Evolutionary conservation across 768 basidiomycete species (phyloP).

Genomic region (Harrya chromipes): DNA sequence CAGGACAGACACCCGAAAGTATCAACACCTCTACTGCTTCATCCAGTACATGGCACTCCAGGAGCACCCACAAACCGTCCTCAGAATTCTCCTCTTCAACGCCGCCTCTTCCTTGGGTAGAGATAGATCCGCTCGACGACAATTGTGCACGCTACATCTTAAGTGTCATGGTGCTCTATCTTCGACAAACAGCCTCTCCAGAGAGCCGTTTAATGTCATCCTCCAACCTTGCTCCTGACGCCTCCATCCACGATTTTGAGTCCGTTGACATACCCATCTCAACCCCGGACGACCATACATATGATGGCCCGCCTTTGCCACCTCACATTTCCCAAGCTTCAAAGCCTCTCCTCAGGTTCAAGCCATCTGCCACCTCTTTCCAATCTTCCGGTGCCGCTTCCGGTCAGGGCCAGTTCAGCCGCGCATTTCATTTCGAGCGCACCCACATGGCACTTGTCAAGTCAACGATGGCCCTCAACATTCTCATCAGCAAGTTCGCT

Average conservation of each 20-base stretch:
- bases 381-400: conserved; percentile 37
- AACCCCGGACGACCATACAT: conserved; percentile 18
- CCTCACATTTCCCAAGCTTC: conserved; percentile 39
- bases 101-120: conserved; percentile 47
- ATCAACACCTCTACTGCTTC: conserved; percentile 38
- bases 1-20: conserved; percentile 27
- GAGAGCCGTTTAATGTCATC: conserved; percentile 58
- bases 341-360: conserved; percentile 31
- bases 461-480: conserved; percentile 53
- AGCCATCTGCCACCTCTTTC: conserved; percentile 40
- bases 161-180: conserved; percentile 78
- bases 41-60: conserved; percentile 20
- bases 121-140: conserved; percentile 76
- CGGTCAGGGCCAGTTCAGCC: conserved; percentile 22
- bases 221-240: conserved; percentile 57
- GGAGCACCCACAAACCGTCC: conserved; percentile 37
- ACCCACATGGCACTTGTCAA: conserved; percentile 60
- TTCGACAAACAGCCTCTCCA: conserved; percentile 63
- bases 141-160: conserved; percentile 77
- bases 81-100: conserved; percentile 37
- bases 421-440: conserved; percentile 48
- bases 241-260: conserved; percentile 71
- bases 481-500: conserved; percentile 65
- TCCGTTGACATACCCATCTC: conserved; percentile 42
- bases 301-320: conserved; percentile 31